Evolutionary conservation across 805 yeast genomes (phyloP), one percentile per base, ranked within the genome.

Genomic region (Candida nemodendra): DNA sequence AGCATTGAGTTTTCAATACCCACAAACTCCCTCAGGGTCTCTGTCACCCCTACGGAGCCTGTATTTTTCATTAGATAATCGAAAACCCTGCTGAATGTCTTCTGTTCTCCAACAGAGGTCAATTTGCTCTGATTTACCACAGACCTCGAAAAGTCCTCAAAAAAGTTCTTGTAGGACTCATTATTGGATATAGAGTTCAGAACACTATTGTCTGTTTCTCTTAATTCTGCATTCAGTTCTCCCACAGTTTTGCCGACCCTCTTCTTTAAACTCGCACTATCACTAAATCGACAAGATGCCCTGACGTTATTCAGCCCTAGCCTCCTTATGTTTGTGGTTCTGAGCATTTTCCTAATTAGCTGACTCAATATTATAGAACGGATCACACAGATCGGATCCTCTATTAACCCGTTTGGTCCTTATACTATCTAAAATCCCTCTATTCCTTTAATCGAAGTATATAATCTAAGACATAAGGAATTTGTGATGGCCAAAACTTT

Each of bases 61-160:
- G 43, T 36, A 28, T 45, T 42, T 27, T 53, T 48, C 32, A 52
- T 47, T 30, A 61, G 39, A 37, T 57, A 56, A 27, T 56, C 52
- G 14, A 61, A 56, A 3, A 60, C 56, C 29, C 49, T 51, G 31
- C 57, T 51, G 32, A 60, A 61, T 4, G 64, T 56, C 34, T 59
- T 54, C 34, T 57, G 61, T 33, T 61, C 65, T 26, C 59, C 59
- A 28, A 57, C 50, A 0, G 64, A 57, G 3, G 62, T 45, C 29
- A 53, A 41, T 30, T 50, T 50, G 11, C 45, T 34, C 25, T 41
- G 43, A 12, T 33, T 32, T 27, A 41, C 37, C 16, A 44, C 47
- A 9, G 57, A 47, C 21, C 44, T 41, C 16, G 57, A 52, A 32
- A 54, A 57, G 17, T 50, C 59, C 13, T 50, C 39, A 12, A 58